phyloP scores from a whole-genome alignment of 2,329 filamentous ascomycete genomes.

The Fusarium albosuccineum region DNA sequence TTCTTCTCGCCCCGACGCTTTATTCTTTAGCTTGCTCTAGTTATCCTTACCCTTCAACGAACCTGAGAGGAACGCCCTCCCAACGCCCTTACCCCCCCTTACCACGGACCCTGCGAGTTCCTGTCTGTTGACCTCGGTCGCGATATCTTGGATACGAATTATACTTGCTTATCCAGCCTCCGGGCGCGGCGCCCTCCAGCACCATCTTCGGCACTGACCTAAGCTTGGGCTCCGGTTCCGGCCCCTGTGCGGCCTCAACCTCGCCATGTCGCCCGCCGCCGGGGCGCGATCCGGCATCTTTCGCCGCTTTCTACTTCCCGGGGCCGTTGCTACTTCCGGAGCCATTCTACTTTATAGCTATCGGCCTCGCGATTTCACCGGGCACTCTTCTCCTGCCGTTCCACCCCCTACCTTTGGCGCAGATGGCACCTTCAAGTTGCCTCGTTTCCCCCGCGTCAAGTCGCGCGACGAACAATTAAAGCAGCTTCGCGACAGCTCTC shows the following conservation, averaged over 20 bases:
- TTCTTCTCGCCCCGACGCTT: constrained; percentile 4
- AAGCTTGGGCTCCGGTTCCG: neutral
- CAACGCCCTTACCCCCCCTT: neutral
- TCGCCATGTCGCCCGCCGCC: constrained; percentile 36
- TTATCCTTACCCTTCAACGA: neutral
- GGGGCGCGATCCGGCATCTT: constrained; percentile 44
- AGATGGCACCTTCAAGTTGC: constrained; percentile 75
- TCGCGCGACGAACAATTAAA: constrained; percentile 74
- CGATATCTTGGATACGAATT: neutral
- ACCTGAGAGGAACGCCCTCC: neutral
- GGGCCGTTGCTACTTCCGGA: constrained; percentile 58
- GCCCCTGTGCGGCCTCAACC: neutral
- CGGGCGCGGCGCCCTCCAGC: neutral
- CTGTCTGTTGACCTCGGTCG: neutral
- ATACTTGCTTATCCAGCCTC: neutral
- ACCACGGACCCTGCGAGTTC: neutral
- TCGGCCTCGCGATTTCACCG: constrained; percentile 79
- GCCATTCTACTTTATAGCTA: constrained; percentile 67
- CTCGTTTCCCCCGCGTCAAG: constrained; percentile 74
- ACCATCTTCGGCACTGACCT: neutral
- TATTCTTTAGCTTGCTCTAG: neutral
- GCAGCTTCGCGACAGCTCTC: constrained; percentile 62
- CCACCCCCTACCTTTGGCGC: constrained; percentile 78
- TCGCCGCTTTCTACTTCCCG: constrained; percentile 60
- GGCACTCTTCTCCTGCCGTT: constrained; percentile 75